Conservation (phyloP, 208 protist species). For the Acanthamoeba castellanii region DNA sequence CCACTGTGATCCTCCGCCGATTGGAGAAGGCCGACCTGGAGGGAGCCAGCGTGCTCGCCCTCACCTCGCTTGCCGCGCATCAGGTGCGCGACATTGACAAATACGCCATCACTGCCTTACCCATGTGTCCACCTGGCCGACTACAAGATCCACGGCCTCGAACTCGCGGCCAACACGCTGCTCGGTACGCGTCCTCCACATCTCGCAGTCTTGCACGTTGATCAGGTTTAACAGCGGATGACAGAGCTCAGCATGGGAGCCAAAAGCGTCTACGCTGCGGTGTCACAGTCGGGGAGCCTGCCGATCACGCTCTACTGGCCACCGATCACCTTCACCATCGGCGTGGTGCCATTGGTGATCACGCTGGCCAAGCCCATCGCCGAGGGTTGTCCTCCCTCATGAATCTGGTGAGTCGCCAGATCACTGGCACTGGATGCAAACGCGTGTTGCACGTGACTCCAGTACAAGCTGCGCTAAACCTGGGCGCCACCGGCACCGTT, state of each 20-base stretch:
- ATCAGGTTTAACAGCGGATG: no score
- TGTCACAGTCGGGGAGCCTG: background rate
- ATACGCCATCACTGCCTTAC: background rate
- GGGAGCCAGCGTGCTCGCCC: background rate
- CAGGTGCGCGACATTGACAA: background rate
- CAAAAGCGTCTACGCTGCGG: background rate
- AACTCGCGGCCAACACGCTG: no score
- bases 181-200: background rate
- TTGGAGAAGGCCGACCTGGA: background rate
- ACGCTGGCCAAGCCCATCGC: background rate
- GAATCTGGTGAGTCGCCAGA: no score
- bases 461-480: no score
- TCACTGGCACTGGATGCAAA: no score
- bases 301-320: background rate
- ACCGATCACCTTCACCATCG: background rate
- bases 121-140: background rate
- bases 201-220: background rate
- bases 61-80: background rate
- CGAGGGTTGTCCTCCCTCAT: no score
- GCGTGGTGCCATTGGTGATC: background rate
- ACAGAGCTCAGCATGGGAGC: background rate
- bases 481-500: no score
- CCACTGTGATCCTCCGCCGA: background rate
- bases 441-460: no score
- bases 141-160: no score